A percentile compares a stretch with the other conserved stretches of the same genome.
Conservation (phyloP, 805 yeast genomes). For the Wickerhamomyces canadensis region DNA sequence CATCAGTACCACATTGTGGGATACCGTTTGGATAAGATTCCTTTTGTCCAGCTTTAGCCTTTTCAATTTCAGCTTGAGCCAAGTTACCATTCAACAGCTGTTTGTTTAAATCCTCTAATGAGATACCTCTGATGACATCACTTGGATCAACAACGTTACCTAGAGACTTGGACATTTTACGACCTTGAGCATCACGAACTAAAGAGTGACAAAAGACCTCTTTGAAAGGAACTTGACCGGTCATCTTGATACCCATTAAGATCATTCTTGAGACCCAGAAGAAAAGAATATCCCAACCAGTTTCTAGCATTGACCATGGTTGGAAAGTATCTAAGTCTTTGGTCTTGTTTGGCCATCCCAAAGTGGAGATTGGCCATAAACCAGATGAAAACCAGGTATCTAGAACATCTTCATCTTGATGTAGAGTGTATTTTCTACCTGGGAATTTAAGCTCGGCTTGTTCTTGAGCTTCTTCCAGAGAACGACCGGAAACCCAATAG, state of each 20-base stretch:
- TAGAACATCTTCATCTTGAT: constrained; percentile 96
- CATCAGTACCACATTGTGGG: constrained; percentile 99
- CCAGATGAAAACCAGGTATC: constrained; percentile 99
- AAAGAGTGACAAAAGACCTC: constrained; percentile 98
- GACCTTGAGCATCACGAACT: constrained; percentile 98
- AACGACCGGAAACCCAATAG: constrained; percentile 91
- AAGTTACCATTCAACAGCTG: constrained; percentile 77
- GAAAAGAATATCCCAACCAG: constrained; percentile 99
- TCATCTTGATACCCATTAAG: constrained; percentile 80
- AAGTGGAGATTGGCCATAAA: constrained; percentile 93
- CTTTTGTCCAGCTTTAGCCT: constrained; percentile 83
- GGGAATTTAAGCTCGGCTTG: constrained; percentile 78
- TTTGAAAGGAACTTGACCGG: constrained; percentile 87
- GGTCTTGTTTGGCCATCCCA: constrained; percentile 90
- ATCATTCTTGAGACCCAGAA: constrained; percentile 99
- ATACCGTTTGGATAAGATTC: constrained; percentile 93
- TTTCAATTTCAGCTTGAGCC: constrained; percentile 82
- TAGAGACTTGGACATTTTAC: constrained; percentile 96
- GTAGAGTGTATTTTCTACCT: constrained; percentile 61
- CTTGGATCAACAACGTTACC: constrained; percentile 97
- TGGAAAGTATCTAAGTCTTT: constrained; percentile 70
- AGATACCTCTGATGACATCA: constrained; percentile 87
- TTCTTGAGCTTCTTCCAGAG: constrained; percentile 71
- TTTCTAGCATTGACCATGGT: constrained; percentile 93
- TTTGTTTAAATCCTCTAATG: constrained; percentile 72